phyloP scores from a whole-genome alignment of 176 grass and related monocot genomes.

The Guadua angustifolia region DNA sequence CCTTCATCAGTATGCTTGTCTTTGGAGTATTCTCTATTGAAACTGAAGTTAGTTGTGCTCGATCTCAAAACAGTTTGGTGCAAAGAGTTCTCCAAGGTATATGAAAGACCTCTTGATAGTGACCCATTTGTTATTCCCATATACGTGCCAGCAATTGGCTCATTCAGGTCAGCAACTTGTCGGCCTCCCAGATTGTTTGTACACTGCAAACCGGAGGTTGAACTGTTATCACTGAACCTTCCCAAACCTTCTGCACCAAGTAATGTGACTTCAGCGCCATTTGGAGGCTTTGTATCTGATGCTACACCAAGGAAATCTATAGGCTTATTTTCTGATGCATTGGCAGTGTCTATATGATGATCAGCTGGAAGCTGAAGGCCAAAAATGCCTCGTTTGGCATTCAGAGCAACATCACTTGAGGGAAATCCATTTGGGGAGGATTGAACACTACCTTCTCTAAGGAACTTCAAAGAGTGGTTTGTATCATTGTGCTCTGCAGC shows the following conservation, averaged over 20 bases:
- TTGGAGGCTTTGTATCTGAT: constrained; percentile 31
- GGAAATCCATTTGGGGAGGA: constrained; percentile 69
- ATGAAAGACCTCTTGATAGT: constrained; percentile 31
- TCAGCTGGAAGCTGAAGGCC: constrained; percentile 69
- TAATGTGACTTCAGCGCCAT: constrained; percentile 49
- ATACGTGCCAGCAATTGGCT: constrained; percentile 49
- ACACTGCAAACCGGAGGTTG: constrained; percentile 41
- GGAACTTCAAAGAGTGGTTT: constrained; percentile 60
- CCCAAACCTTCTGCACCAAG: constrained; percentile 22
- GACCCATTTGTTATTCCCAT: constrained; percentile 39
- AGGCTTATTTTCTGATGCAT: constrained; percentile 41
- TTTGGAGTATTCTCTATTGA: constrained; percentile 58
- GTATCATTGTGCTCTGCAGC: constrained; percentile 45
- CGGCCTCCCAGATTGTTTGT: constrained; percentile 32
- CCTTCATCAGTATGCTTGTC: constrained; percentile 54
- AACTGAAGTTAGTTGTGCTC: constrained; percentile 55
- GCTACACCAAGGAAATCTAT: constrained; percentile 56
- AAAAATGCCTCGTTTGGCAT: constrained; percentile 50
- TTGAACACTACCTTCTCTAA: constrained; percentile 74
- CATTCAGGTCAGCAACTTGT: constrained; percentile 67
- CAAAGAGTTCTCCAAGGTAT: constrained; percentile 42
- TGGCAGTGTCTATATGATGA: constrained; percentile 61
- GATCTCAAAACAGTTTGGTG: constrained; percentile 39
- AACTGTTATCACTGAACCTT: constrained; percentile 43
- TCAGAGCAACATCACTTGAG: constrained; percentile 38